Evolutionary conservation across 371 early-diverging fungal species (phyloP), one percentile per base, ranked within the genome.

Genomic region (Rhizomucor pusillus): DNA sequence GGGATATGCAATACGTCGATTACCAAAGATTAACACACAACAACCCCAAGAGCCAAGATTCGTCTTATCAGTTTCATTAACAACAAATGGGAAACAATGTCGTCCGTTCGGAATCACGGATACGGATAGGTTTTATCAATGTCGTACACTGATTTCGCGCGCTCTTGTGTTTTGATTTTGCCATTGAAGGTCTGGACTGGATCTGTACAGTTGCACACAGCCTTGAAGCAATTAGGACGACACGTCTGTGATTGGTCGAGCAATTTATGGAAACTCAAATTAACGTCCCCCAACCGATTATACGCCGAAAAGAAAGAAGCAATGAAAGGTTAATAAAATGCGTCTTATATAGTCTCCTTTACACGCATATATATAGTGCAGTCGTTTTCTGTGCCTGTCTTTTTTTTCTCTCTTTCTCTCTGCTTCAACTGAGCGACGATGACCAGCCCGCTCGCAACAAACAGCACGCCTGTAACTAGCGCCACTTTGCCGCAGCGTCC

Each of bases 151-250:
- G n/a, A n/a, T n/a, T n/a, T n/a, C n/a, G n/a, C n/a, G n/a, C n/a
- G n/a, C n/a, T n/a, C n/a, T n/a, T n/a, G n/a, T n/a, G n/a, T n/a
- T n/a, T n/a, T n/a, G n/a, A n/a, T n/a, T n/a, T n/a, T n/a, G n/a
- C n/a, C n/a, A n/a, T n/a, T n/a, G n/a, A n/a, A 35, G 46, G 54
- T 54, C 54, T 45, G 45, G 54, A 61, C 46, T 60, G 25, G 43
- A 56, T 51, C 39, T 59, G 29, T 50, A 45, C 34, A 56, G 63
- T 37, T 51, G 47, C 49, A 59, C 50, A 29, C 56, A 76, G 60
- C 53, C 57, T 66, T 40, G 59, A 37, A 40, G 23, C 43, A 47
- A 59, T 51, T 53, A 43, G 52, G 34, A 45, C 22, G 46, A 20
- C 33, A 25, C 12, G 29, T 4, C 12, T 43, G 10, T 59, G 59